Evolutionary conservation across 2,329 filamentous ascomycete species (phyloP).

Genomic region (Scedosporium minutisporum): DNA sequence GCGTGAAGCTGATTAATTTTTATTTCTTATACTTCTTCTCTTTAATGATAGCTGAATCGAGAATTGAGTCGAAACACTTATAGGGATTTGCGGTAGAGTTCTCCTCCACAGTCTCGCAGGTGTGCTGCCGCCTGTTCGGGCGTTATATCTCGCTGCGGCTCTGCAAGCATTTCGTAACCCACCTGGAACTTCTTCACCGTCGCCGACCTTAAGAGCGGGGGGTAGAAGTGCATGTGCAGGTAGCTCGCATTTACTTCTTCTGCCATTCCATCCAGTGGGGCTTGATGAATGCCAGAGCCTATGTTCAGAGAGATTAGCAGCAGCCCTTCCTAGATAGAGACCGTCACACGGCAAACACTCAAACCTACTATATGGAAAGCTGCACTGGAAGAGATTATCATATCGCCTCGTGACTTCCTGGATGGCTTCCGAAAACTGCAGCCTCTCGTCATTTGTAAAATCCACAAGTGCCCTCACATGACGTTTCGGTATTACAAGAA

Average conservation of each 20-base stretch:
- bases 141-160: constrained; percentile 97
- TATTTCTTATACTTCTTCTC: not conserved
- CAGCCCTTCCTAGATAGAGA: not conserved
- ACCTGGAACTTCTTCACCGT: constrained; percentile 95
- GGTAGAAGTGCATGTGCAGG: constrained; percentile 97
- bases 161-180: constrained; percentile 91
- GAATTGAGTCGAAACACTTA: constrained; percentile 18
- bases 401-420: constrained; percentile 85
- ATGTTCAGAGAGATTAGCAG: constrained; percentile 12
- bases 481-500: constrained; percentile 75
- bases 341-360: not conserved
- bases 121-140: constrained; percentile 85
- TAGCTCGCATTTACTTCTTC: constrained; percentile 84
- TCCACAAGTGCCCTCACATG: constrained; percentile 83
- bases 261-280: constrained; percentile 68
- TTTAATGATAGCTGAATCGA: constrained; percentile 9
- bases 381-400: constrained; percentile 94
- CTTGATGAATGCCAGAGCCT: constrained; percentile 93
- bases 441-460: constrained; percentile 59
- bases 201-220: constrained; percentile 80
- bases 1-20: not conserved
- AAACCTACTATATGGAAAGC: constrained; percentile 78
- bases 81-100: constrained; percentile 66
- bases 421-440: constrained; percentile 70
- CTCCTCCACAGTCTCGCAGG: constrained; percentile 65